Conservation (phyloP, 1,284 basidiomycete species). For the Afroboletus lepidellus region DNA sequence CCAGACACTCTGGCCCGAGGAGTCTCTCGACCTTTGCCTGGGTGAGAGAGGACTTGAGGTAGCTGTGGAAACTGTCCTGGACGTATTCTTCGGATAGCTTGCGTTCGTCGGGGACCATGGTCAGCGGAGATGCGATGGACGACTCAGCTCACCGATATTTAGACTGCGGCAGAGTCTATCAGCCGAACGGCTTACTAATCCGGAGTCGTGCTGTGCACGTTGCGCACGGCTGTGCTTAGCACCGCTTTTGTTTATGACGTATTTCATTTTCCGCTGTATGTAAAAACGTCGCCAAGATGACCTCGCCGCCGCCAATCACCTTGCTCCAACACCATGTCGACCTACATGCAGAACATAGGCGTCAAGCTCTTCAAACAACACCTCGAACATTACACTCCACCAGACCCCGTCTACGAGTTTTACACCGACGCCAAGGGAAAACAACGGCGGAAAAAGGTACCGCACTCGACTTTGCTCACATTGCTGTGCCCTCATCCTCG, state of each 20-base stretch:
- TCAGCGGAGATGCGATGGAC: neutral
- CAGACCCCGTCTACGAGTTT: conserved; percentile 79
- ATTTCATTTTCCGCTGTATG: conserved; percentile 4
- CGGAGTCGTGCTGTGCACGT: neutral
- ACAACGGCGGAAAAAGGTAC: conserved; percentile 66
- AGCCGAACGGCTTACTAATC: neutral
- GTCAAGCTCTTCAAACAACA: neutral
- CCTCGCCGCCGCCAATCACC: neutral
- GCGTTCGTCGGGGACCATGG: conserved; percentile 21
- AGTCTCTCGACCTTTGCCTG: conserved; percentile 73
- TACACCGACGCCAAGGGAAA: conserved; percentile 68
- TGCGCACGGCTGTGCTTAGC: conserved; percentile 2
- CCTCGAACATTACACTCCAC: conserved; percentile 54
- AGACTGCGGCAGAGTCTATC: neutral
- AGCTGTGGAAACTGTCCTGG: conserved; percentile 75
- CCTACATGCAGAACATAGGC: neutral
- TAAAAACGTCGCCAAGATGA: neutral
- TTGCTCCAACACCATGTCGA: neutral
- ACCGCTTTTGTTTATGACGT: conserved; percentile 12
- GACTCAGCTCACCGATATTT: neutral
- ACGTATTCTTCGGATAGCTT: conserved; percentile 59
- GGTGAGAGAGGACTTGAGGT: conserved; percentile 72
- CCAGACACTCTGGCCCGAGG: conserved; percentile 66
- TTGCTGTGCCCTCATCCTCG: neutral
- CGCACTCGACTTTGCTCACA: neutral